A percentile compares a stretch with the other conserved stretches of the same genome.
Conservation (phyloP, 2,329 filamentous ascomycete genomes). For the Diaporthe sp. region DNA sequence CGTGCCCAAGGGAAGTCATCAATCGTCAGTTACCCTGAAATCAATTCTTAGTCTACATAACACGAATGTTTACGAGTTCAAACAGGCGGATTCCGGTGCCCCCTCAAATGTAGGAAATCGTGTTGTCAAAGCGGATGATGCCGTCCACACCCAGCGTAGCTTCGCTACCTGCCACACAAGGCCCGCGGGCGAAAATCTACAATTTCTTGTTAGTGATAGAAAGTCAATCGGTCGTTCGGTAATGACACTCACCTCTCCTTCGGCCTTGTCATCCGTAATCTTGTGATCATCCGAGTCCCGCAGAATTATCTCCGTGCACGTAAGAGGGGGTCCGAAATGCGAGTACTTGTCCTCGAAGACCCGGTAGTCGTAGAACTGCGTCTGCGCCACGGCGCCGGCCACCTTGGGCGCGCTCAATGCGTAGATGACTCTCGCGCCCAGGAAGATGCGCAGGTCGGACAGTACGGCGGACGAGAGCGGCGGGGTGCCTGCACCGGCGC, state of each 20-base stretch:
- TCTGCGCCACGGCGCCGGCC: slow-evolving; percentile 92
- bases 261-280: slow-evolving; percentile 72
- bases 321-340: slow-evolving; percentile 88
- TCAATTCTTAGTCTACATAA: slow-evolving; percentile 21
- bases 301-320: slow-evolving; percentile 83
- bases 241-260: slow-evolving; percentile 73
- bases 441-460: slow-evolving; percentile 86
- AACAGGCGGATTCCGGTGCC: neutral
- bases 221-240: neutral
- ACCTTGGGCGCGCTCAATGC: slow-evolving; percentile 85
- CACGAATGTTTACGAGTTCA: neutral
- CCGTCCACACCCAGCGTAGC: slow-evolving; percentile 74
- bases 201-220: slow-evolving; percentile 40
- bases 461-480: slow-evolving; percentile 78
- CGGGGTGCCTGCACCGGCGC: slow-evolving; percentile 72
- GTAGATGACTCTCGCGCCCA: slow-evolving; percentile 85
- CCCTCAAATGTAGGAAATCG: slow-evolving; percentile 70
- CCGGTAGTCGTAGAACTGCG: slow-evolving; percentile 89
- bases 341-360: slow-evolving; percentile 60
- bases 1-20: neutral
- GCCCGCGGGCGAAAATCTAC: slow-evolving; percentile 79
- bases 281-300: slow-evolving; percentile 72
- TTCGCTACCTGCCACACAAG: slow-evolving; percentile 79
- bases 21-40: neutral
- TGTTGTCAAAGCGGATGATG: slow-evolving; percentile 79